Base-by-base conservation (phyloP, 176 grass and related monocot species). In the Aegilops umbellulata region DNA sequence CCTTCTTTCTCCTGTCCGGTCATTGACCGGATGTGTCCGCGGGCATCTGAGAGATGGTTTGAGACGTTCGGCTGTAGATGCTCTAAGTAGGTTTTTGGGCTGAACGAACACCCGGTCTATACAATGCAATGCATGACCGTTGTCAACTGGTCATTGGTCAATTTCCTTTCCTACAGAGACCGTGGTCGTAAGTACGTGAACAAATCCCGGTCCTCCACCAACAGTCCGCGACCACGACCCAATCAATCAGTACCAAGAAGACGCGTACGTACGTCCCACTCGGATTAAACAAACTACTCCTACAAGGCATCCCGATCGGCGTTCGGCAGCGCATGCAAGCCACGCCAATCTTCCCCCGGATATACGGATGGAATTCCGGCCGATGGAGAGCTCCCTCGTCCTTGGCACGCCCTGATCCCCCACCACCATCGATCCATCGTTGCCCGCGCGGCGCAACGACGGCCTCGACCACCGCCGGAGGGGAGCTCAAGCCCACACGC, bases 301-400 rank as follows among this genome's bases (percentile, higher is more conserved):
- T 15, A 25, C 15, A 22, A 55, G 4, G 53, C 46, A 32, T 55
- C 46, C 31, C 16, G 27, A 77, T 77, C 27, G 9, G 4, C 67
- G 11, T 39, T 69, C 7, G 65, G 29, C 41, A 47, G 0, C 3
- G 34, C n/a, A 11, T 10, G 58, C 58, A 24, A 26, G 35, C 24
- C 30, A 22, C 8, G 65, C 34, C 47, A 65, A 71, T 71, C n/a
- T 57, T 23, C 25, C 78, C 66, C 80, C 14, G 46, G 80, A 82
- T 58, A 82, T 8, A 38, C 65, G 65, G 65, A 82, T 20, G 80
- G 65, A 70, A 57, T 82, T 70, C 80, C 44, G 53, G 53, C 53
- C 19, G 53, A 22, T 58, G 19, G 80, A 68, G 65, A 51, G 44
- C 12, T 47, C 71, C n/a, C 23, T 17, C 38, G 69, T 41, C 34